Base-by-base conservation (phyloP, 805 yeast genomes). In the Naumovozyma dairenensis region DNA sequence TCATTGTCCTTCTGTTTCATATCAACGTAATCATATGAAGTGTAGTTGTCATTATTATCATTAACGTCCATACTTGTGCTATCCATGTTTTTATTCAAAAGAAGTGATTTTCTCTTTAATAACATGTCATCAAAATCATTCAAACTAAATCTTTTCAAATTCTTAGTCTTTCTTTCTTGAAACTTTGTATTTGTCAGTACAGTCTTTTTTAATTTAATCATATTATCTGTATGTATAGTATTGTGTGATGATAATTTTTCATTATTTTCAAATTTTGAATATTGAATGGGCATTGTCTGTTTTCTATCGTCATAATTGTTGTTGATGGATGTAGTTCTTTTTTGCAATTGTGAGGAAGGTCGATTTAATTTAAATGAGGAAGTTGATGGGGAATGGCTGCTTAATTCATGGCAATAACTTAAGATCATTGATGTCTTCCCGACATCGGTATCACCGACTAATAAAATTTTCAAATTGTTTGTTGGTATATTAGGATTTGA, bases 381-480 rank as follows among this genome's bases (percentile, higher is more conserved):
- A 27, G 42, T 42, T 3, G 58, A 55, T 14, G 54, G 52, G n/a
- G n/a, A n/a, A n/a, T n/a, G n/a, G n/a, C n/a, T n/a, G n/a, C n/a
- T n/a, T 6, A 58, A 36, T 31, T 57, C 62, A 32, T 63, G 59
- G 39, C 67, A 65, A 36, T 65, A 68, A 15, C 63, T 57, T 5
- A 67, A 39, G 3, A 68, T 58, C 41, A 67, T 53, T 1, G 72
- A 70, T 6, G 71, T 62, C 39, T 68, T 68, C 1, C 73, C 73
- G 2, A 68, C 71, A 9, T 68, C 66, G 2, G 71, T 64, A 29
- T 67, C 66, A 2, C 73, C 72, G 19, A 67, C 53, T 4, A 66
- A 46, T 7, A 66, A 43, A 12, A 19, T 24, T 19, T 20, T 24
- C n/a, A 24, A 24, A 12, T 24, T 24, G 8, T 7, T 8, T 10